phyloP scores from a whole-genome alignment of 192 early-diverging fungal species.

The Linderina pennispora region DNA sequence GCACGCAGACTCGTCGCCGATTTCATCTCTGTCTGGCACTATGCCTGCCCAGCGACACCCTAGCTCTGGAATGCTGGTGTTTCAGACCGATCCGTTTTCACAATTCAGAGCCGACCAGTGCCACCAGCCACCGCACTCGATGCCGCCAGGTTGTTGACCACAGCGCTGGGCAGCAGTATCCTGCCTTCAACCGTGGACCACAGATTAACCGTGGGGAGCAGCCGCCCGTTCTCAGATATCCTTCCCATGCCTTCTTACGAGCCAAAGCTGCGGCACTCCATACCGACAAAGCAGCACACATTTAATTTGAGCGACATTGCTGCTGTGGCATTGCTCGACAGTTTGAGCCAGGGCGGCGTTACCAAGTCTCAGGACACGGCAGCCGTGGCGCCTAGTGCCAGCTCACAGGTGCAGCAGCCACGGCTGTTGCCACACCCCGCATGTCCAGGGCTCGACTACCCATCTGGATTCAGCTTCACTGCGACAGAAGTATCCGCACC shows the following conservation, averaged over 20 bases:
- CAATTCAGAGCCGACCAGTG: slow-evolving; percentile 2
- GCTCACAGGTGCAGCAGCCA: background rate
- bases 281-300: background rate
- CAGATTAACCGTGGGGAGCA: no score
- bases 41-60: background rate
- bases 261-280: background rate
- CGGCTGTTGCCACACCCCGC: no score
- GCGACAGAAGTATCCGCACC: background rate
- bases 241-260: background rate
- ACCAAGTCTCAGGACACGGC: background rate
- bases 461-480: background rate
- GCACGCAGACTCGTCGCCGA: background rate
- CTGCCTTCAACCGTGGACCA: no score
- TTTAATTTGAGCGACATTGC: slow-evolving; percentile 27
- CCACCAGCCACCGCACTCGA: no score
- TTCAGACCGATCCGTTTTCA: slow-evolving; percentile 15
- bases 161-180: no score
- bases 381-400: background rate
- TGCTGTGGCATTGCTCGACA: slow-evolving; percentile 40
- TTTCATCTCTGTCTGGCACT: slow-evolving; percentile 1
- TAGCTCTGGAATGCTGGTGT: slow-evolving; percentile 6
- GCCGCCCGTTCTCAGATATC: no score
- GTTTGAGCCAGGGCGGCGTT: slow-evolving; percentile 28
- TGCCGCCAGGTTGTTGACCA: no score
- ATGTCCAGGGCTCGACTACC: background rate